Evolutionary conservation across 2,329 filamentous ascomycete species (phyloP).

Genomic region (Penicillium frequentans): DNA sequence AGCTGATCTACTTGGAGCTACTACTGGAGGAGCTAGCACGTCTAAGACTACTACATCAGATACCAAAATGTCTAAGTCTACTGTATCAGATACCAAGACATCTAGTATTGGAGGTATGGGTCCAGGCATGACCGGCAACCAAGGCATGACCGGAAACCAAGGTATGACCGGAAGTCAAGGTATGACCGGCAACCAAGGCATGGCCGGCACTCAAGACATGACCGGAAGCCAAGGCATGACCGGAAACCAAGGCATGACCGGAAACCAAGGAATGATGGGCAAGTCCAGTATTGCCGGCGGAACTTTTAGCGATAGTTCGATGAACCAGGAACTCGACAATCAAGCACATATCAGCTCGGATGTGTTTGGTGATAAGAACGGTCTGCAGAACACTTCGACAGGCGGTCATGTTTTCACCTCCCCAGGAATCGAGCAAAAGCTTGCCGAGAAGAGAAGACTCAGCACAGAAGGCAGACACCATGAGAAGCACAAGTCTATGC

Average conservation of each 20-base stretch:
- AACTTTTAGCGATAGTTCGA: background rate
- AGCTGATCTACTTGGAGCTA: background rate
- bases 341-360: conserved; percentile 10
- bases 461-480: background rate
- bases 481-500: background rate
- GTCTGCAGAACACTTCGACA: background rate
- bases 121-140: background rate
- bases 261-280: background rate
- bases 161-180: too few relatives aligned
- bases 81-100: too few relatives aligned
- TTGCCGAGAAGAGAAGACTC: background rate
- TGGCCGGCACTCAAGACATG: too few relatives aligned
- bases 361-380: conserved; percentile 11
- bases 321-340: conserved; percentile 14
- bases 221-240: too few relatives aligned
- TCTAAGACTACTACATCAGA: background rate
- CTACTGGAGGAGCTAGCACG: background rate
- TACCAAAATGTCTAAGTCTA: background rate
- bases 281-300: background rate
- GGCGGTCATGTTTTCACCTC: background rate
- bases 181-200: too few relatives aligned
- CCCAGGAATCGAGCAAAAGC: background rate
- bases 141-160: too few relatives aligned
- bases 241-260: too few relatives aligned
- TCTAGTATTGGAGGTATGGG: background rate